Base-by-base conservation (phyloP, 1,139 yeast species). In the Petasospora fabianii region DNA sequence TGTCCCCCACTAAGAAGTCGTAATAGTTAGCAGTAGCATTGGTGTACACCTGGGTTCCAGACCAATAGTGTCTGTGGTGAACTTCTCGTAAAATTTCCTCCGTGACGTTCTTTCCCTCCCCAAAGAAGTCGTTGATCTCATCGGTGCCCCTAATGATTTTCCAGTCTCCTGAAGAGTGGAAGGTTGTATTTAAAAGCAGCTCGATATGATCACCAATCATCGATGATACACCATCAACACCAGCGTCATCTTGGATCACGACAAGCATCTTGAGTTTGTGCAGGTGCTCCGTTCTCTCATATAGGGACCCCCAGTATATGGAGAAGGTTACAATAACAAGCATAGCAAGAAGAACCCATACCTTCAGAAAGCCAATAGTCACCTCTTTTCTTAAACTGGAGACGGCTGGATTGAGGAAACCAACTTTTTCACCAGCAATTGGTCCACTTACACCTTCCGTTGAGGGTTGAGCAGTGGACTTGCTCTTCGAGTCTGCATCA, bases 261-360 rank as follows among this genome's bases (percentile, higher is more conserved):
- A 80, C 71, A 38, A 73, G 57, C 55, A 73, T 60, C 18, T 66
- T 59, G 46, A 79, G 55, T 46, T 75, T 68, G 11, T 51, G 52
- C 27, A 60, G 57, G 18, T 80, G 56, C 6, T 49, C 42, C 3
- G 47, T 47, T 36, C 84, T 60, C 20, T 64, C 47, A 52, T 65
- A 78, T 52, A 71, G 60, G 1, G 82, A 63, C 1, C 83, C 86
- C 84, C 85, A 79, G 53, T 75, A 80, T 13, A 80, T 59, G 3
- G 80, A 68, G 43, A 78, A 64, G 10, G 72, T 59, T 8, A 35
- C 34, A 32, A 56, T 45, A 32, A 56, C 46, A 16, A 55, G 36
- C 24, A 34, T 30, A 5, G 43, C 50, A 16, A 58, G 30, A 1
- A 43, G 6, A 2, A 52, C 11, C 49, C 50, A 51, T 4, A 34